These are phyloP conservation scores for Coccomyxa sp. DNA, from an alignment of 139 green algal genomes.

Conservation along the genomic window DNA sequence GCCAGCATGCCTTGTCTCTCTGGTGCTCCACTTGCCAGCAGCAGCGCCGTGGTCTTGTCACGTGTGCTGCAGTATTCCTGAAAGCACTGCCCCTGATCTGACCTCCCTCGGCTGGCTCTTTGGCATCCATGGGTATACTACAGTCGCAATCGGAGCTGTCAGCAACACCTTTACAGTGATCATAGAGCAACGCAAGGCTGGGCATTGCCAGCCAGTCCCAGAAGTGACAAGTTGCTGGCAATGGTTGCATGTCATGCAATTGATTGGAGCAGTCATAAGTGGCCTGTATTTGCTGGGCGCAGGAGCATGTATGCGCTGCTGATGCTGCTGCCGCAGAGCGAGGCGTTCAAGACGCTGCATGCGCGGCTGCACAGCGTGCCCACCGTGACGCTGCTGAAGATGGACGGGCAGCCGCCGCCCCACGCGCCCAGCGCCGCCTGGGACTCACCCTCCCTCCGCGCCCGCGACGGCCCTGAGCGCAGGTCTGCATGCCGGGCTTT, in stretches of 20 bases:
- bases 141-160: background rate
- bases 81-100: too few species aligned
- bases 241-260: too few species aligned
- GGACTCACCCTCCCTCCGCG: background rate
- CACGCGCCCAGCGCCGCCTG: background rate
- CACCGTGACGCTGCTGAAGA: constrained; percentile 44
- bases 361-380: constrained; percentile 51
- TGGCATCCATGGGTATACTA: background rate
- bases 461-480: background rate
- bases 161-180: too few species aligned
- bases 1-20: background rate
- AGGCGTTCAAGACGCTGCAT: constrained; percentile 80
- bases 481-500: background rate
- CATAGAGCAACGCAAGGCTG: too few species aligned
- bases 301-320: constrained; percentile 82
- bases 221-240: background rate
- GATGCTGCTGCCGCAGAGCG: constrained; percentile 93
- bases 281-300: too few species aligned
- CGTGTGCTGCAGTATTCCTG: background rate
- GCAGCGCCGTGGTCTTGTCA: background rate
- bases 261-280: too few species aligned
- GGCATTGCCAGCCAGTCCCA: too few species aligned
- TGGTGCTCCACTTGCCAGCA: background rate
- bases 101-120: background rate
- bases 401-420: constrained; percentile 5